Percentiles rank a stretch among this genome's conserved stretches.
These are phyloP conservation scores for Fusarium armeniacum DNA, from an alignment of 2,329 filamentous ascomycete genomes.

Conservation along the genomic window DNA sequence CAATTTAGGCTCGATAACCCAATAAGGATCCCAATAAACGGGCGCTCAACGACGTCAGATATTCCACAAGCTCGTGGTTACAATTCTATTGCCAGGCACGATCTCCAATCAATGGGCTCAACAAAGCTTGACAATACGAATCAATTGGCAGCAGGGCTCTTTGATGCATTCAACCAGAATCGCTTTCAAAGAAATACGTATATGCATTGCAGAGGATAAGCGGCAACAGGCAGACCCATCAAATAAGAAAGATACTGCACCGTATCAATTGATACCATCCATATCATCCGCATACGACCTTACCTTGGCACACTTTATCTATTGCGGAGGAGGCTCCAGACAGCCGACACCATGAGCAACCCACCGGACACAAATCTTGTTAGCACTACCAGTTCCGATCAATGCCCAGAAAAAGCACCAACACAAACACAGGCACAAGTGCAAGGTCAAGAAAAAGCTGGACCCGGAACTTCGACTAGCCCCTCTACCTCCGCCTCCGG, in stretches of 20 bases:
- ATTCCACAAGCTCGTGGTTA: slow-evolving; percentile 6
- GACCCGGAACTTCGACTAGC: slow-evolving; percentile 38
- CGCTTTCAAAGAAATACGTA: neutral
- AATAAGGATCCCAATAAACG: slow-evolving; percentile 22
- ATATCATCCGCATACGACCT: slow-evolving; percentile 14
- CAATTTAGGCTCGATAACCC: slow-evolving; percentile 18
- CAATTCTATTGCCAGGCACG: neutral
- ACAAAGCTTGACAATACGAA: slow-evolving; percentile 15
- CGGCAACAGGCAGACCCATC: slow-evolving; percentile 18
- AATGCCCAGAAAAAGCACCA: slow-evolving; percentile 34
- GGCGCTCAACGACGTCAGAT: slow-evolving; percentile 27
- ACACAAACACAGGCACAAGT: slow-evolving; percentile 22
- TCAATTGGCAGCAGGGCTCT: slow-evolving; percentile 21
- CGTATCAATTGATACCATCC: slow-evolving; percentile 15
- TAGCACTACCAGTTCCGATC: slow-evolving; percentile 44
- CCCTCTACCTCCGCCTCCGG: slow-evolving; percentile 49
- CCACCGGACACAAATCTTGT: slow-evolving; percentile 45
- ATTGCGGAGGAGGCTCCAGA: slow-evolving; percentile 37
- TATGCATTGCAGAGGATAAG: slow-evolving; percentile 13
- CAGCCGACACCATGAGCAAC: slow-evolving; percentile 42
- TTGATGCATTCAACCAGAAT: slow-evolving; percentile 6
- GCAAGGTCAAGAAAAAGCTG: slow-evolving; percentile 10
- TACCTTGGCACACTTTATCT: slow-evolving; percentile 30
- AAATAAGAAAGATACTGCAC: slow-evolving; percentile 25
- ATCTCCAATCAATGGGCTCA: slow-evolving; percentile 1